Base-by-base conservation (phyloP, 75 land plant genomes). In the Pinus taeda region DNA sequence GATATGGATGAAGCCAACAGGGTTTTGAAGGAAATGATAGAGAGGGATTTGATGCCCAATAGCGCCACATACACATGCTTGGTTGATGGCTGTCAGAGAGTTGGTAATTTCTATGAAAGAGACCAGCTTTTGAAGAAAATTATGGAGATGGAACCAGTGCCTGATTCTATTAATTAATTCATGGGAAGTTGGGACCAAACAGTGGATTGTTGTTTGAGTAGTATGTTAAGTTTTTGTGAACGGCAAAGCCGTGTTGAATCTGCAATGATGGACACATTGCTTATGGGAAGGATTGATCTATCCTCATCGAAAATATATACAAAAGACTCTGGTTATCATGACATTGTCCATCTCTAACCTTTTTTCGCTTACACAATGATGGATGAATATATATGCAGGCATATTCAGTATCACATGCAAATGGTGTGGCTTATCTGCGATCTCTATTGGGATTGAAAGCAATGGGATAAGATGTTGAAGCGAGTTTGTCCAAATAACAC, bases 1-100 rank as follows among this genome's bases (percentile, higher is more conserved):
- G 74, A 77, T 18, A 79, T 91, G 88, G 64, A 82, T 14, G 80
- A 82, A 53, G 93, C 90, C 9, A 63, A 60, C 22, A 45, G 39
- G 20, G 79, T 84, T 8, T 78, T 86, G 42, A 56, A 57, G 37
- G 88, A 81, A 76, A 76, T 76, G 77, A 21, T 36, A 18, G 77
- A 69, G 18, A 37, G 20, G 24, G 53, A 75, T 3, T 67, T 36
- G 45, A 66, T 66, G 29, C 77, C 77, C 15, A 66, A 67, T 20
- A 42, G 4, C 18, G 17, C 73, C 26, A 71, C 74, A n/a, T 55
- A 69, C 37, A 73, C 45, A 77, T 73, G 22, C n/a, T 26, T 73
- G 58, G 55, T 73, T 73, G 74, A 73, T 56, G 74, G 59, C 57
- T 56, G 56, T 73, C 70, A 75, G 36, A 79, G 4, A 64, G 79